These are phyloP conservation scores for Isabelozyma heimii DNA, from an alignment of 805 yeast species.

Conservation along the genomic window DNA sequence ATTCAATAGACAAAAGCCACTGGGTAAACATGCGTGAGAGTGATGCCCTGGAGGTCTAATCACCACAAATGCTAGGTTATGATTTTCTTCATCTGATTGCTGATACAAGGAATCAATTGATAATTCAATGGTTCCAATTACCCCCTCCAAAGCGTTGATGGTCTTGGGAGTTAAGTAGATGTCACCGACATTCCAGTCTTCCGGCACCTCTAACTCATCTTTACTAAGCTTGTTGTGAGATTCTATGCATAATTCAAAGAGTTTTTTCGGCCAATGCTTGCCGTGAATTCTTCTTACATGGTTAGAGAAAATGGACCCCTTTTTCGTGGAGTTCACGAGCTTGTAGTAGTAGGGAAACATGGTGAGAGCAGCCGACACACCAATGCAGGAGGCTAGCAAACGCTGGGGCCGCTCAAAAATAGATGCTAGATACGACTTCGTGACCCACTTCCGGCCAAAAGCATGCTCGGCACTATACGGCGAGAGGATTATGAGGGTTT, in stretches of 20 bases:
- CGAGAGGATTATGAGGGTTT: conserved; percentile 60
- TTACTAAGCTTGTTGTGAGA: conserved; percentile 53
- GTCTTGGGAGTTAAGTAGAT: conserved; percentile 70
- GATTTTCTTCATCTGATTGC: conserved; percentile 10
- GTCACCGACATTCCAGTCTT: conserved; percentile 80
- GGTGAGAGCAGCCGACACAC: conserved; percentile 71
- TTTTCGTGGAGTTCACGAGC: conserved; percentile 45
- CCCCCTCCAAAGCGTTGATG: conserved; percentile 70
- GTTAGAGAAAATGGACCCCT: conserved; percentile 48
- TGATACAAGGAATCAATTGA: conserved; percentile 53
- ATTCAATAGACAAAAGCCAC: conserved; percentile 80
- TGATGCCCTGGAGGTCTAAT: conserved; percentile 88
- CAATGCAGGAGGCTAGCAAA: conserved; percentile 70
- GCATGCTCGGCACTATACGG: conserved; percentile 71
- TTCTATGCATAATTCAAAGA: conserved; percentile 56
- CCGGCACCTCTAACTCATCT: conserved; percentile 71
- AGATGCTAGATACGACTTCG: conserved; percentile 60
- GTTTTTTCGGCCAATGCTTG: conserved; percentile 61
- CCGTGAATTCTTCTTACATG: conserved; percentile 77
- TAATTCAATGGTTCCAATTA: conserved; percentile 69
- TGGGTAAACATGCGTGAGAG: conserved; percentile 77
- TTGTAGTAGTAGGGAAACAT: conserved; percentile 61
- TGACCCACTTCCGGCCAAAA: conserved; percentile 75
- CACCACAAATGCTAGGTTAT: conserved; percentile 56
- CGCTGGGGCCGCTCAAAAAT: conserved; percentile 85